Percentiles rank a stretch among this genome's conserved stretches.
Evolutionary conservation across 495 filamentous ascomycete species (phyloP).

Genomic region (Hypoxylon rickii): DNA sequence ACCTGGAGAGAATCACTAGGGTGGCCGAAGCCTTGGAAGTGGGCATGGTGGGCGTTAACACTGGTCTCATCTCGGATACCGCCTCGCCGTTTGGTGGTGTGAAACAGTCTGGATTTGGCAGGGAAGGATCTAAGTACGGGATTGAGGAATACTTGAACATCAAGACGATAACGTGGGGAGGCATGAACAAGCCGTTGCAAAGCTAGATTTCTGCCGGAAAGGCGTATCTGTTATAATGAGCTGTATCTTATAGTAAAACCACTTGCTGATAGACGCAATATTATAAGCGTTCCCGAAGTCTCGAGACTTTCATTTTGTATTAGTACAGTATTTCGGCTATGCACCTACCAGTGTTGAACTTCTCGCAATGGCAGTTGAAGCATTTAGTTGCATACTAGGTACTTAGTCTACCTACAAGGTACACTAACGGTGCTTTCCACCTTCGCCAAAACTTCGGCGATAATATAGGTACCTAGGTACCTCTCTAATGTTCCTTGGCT

Average conservation of each 20-base stretch:
- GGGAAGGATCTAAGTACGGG: slow-evolving; percentile 90
- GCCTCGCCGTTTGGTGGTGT: slow-evolving; percentile 90
- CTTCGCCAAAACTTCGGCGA: not conserved
- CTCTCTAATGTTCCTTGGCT: not conserved
- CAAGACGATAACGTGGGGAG: slow-evolving; percentile 87
- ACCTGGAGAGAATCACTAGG: slow-evolving; percentile 71
- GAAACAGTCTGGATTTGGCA: slow-evolving; percentile 89
- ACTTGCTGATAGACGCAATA: too few relatives aligned
- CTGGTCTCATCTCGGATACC: slow-evolving; percentile 79
- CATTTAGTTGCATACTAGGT: too few relatives aligned
- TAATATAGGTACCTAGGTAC: not conserved
- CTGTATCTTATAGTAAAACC: too few relatives aligned
- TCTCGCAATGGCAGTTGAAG: too few relatives aligned
- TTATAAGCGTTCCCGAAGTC: too few relatives aligned
- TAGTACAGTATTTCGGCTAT: not conserved
- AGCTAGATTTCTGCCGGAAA: slow-evolving; percentile 9
- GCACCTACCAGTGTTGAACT: too few relatives aligned
- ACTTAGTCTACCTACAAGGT: too few relatives aligned
- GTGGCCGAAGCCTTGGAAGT: slow-evolving; percentile 86
- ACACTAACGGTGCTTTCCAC: too few relatives aligned
- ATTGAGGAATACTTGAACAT: slow-evolving; percentile 85
- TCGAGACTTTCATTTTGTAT: too few relatives aligned
- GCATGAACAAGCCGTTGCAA: slow-evolving; percentile 66
- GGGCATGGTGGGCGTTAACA: slow-evolving; percentile 90
- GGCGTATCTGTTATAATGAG: not conserved